phyloP scores from a whole-genome alignment of 1,284 basidiomycete species.

The Coriolopsis trogii region DNA sequence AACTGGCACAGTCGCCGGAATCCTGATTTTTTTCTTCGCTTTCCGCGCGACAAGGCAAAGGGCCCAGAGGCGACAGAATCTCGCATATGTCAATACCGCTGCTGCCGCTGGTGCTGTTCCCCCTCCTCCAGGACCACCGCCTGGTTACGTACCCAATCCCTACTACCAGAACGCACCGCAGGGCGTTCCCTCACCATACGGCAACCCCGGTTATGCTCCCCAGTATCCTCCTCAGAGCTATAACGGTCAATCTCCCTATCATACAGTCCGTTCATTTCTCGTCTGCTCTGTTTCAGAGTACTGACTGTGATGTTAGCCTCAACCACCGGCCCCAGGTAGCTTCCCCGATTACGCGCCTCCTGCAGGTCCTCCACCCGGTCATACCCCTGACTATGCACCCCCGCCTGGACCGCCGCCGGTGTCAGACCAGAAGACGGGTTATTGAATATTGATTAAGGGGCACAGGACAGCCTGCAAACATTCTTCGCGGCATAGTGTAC shows the following conservation, averaged over 20 bases:
- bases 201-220: background rate
- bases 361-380: constrained; percentile 15
- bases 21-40: constrained; percentile 18
- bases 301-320: background rate
- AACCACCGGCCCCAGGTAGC: constrained; percentile 2
- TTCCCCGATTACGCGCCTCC: constrained; percentile 25
- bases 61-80: constrained; percentile 23
- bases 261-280: too few relatives aligned
- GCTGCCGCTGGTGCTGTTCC: constrained; percentile 4
- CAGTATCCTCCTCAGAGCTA: background rate
- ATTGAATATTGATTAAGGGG: background rate
- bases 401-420: constrained; percentile 1
- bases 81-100: constrained; percentile 28
- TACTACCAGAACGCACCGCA: background rate
- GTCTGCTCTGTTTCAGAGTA: background rate
- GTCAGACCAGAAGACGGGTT: constrained; percentile 7
- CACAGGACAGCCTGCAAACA: too few relatives aligned
- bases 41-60: constrained; percentile 23
- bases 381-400: constrained; percentile 4
- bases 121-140: constrained; percentile 6
- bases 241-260: background rate
- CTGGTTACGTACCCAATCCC: background rate
- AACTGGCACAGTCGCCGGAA: constrained; percentile 4
- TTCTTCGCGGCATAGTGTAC: too few relatives aligned
- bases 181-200: background rate